A percentile compares a stretch with the other conserved stretches of the same genome.
Conservation (phyloP, 768 basidiomycete species). For the Amanita rubescens region DNA sequence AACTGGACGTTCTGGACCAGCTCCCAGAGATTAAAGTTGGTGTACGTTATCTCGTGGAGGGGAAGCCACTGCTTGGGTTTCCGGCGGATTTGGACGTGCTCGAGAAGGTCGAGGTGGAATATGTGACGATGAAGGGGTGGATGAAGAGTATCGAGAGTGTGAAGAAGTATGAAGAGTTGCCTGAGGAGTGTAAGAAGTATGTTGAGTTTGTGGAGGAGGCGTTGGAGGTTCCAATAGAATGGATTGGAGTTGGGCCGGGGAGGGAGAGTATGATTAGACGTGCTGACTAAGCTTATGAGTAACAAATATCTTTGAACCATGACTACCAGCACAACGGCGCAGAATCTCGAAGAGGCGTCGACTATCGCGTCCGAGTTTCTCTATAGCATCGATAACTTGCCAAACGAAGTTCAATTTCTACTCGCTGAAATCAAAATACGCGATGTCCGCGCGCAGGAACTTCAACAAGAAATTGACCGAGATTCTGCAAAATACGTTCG, state of each 20-base stretch:
- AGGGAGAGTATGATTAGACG: slow-evolving; percentile 62
- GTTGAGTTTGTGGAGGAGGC: slow-evolving; percentile 79
- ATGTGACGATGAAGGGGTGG: slow-evolving; percentile 92
- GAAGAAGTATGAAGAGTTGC: slow-evolving; percentile 65
- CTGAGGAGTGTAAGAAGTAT: slow-evolving; percentile 80
- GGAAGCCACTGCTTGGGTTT: slow-evolving; percentile 73
- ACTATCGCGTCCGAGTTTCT: slow-evolving; percentile 50
- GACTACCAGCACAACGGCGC: slow-evolving; percentile 8
- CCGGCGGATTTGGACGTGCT: slow-evolving; percentile 88
- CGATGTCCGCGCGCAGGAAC: slow-evolving; percentile 36
- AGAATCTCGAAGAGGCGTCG: slow-evolving; percentile 46
- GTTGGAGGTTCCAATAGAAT: slow-evolving; percentile 69
- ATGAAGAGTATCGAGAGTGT: slow-evolving; percentile 61
- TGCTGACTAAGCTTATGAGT: neutral
- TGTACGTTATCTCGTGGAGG: slow-evolving; percentile 72
- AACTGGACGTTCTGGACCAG: slow-evolving; percentile 86
- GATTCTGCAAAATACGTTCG: slow-evolving; percentile 45
- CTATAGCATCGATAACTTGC: slow-evolving; percentile 50
- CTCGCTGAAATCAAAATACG: slow-evolving; percentile 44
- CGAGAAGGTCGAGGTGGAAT: slow-evolving; percentile 73
- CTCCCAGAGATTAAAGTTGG: slow-evolving; percentile 85
- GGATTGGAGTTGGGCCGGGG: slow-evolving; percentile 90
- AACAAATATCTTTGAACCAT: neutral
- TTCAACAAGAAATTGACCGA: slow-evolving; percentile 44
- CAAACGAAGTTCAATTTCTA: slow-evolving; percentile 43